These are phyloP conservation scores for Calonectria ilicicola DNA, from an alignment of 2,329 filamentous ascomycete species.

Conservation along the genomic window DNA sequence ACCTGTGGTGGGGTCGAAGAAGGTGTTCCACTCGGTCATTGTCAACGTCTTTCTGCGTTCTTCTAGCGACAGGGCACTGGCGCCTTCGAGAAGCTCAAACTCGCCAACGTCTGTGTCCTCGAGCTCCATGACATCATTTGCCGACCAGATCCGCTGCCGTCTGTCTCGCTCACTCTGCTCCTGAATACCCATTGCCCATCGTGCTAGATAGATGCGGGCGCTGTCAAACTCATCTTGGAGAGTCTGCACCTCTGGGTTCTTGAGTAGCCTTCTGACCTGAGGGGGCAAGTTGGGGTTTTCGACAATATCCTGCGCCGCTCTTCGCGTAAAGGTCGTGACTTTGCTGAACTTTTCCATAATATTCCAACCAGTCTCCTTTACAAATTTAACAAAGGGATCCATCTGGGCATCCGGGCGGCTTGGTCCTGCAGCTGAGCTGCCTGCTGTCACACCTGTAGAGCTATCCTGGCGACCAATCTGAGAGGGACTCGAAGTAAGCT, in stretches of 20 bases:
- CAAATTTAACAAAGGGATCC: slow-evolving; percentile 92
- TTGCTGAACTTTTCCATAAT: slow-evolving; percentile 97
- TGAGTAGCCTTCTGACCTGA: slow-evolving; percentile 85
- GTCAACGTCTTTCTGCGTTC: slow-evolving; percentile 84
- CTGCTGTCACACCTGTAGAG: slow-evolving; percentile 40
- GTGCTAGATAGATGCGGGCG: slow-evolving; percentile 90
- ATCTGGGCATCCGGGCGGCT: slow-evolving; percentile 76
- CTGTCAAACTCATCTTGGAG: slow-evolving; percentile 98
- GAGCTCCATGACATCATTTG: slow-evolving; percentile 89
- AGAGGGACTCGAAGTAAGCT: slow-evolving; percentile 57
- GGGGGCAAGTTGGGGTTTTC: slow-evolving; percentile 93
- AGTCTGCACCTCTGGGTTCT: slow-evolving; percentile 94
- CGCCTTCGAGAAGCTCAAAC: slow-evolving; percentile 92
- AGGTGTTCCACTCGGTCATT: slow-evolving; percentile 88
- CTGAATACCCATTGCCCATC: slow-evolving; percentile 99
- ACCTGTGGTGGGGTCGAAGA: slow-evolving; percentile 83
- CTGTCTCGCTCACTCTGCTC: slow-evolving; percentile 94
- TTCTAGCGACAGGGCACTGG: slow-evolving; percentile 77
- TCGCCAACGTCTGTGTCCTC: slow-evolving; percentile 96
- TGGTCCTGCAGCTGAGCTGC: slow-evolving; percentile 48
- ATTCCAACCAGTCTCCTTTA: slow-evolving; percentile 97
- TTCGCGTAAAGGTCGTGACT: slow-evolving; percentile 93
- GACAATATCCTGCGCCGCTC: slow-evolving; percentile 90
- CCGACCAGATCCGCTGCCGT: slow-evolving; percentile 91
- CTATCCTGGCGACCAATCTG: slow-evolving; percentile 47